A percentile compares a stretch with the other conserved stretches of the same genome.
Conservation (phyloP, 2,329 filamentous ascomycete species). For the Conoideocrella luteorostrata region DNA sequence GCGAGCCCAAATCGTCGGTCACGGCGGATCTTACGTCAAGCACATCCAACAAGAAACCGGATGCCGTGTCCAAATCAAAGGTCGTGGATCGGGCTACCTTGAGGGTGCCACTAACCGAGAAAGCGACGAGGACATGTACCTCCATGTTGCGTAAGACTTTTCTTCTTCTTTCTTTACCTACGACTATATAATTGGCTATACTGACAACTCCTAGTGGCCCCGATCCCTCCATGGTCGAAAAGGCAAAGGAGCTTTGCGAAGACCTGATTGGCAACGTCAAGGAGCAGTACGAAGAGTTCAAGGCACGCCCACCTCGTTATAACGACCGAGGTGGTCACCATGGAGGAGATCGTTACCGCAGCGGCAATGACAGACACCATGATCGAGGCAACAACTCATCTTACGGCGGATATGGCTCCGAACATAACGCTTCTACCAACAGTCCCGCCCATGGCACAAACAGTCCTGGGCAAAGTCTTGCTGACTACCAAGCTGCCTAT, state of each 20-base stretch:
- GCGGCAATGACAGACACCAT: constrained; percentile 22
- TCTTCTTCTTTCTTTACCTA: constrained; percentile 14
- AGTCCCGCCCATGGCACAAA: constrained; percentile 27
- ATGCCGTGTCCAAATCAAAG: constrained; percentile 97
- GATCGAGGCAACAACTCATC: constrained; percentile 22
- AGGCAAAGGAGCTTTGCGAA: constrained; percentile 81
- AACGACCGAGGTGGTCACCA: constrained; percentile 39
- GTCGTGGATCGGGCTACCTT: constrained; percentile 88
- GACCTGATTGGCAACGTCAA: constrained; percentile 83
- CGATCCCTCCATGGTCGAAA: constrained; percentile 76
- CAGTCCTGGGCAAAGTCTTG: constrained; percentile 19
- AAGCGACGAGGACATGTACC: constrained; percentile 93
- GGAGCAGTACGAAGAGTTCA: constrained; percentile 86
- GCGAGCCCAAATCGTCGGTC: constrained; percentile 90
- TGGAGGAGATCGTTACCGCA: constrained; percentile 24
- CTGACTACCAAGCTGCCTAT: constrained; percentile 74
- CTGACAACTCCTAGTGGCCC: constrained; percentile 60
- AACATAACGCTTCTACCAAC: constrained; percentile 24
- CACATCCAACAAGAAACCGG: constrained; percentile 94
- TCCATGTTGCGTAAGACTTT: constrained; percentile 92
- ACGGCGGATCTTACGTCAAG: constrained; percentile 92
- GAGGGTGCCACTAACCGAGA: constrained; percentile 83
- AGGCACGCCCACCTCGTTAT: constrained; percentile 66
- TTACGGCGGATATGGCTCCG: constrained; percentile 24
- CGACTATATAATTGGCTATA: neutral